Evolutionary conservation across 73 alveolate genomes (phyloP).

Genomic region (Effrenium voratum): DNA sequence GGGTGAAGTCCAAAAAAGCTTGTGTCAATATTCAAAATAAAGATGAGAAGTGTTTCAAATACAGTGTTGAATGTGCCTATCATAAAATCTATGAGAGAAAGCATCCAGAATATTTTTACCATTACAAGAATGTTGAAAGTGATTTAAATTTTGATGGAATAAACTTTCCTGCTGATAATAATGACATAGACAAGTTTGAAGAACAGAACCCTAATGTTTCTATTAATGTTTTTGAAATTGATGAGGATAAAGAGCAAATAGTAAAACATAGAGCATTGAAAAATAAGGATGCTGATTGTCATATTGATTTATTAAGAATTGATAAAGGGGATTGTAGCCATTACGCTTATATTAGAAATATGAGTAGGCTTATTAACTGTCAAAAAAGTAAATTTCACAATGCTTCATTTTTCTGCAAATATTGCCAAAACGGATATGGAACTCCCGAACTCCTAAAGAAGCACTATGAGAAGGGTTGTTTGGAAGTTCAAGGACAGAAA

Average conservation of each 20-base stretch:
- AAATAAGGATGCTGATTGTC: background rate
- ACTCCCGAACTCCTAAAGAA: background rate
- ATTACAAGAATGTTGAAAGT: background rate
- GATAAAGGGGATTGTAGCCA: background rate
- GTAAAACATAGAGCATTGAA: background rate
- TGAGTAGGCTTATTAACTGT: background rate
- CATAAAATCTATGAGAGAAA: background rate
- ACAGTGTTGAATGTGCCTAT: background rate
- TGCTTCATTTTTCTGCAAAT: background rate
- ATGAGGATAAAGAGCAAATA: background rate
- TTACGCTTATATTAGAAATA: slow-evolving; percentile 4
- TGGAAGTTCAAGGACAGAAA: slow-evolving; percentile 37
- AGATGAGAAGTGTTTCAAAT: slow-evolving; percentile 14
- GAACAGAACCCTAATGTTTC: background rate
- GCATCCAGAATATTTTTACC: slow-evolving; percentile 4
- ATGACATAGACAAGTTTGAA: slow-evolving; percentile 37
- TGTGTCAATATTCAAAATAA: slow-evolving; percentile 5
- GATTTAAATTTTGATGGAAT: background rate
- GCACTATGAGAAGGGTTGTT: background rate
- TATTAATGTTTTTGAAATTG: background rate
- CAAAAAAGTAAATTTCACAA: background rate
- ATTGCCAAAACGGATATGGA: slow-evolving; percentile 17
- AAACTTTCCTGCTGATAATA: slow-evolving; percentile 26
- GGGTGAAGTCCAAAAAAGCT: background rate
- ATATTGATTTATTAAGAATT: background rate